Conservation (phyloP, 2,329 filamentous ascomycete species). For the Sphaerulina vaccinii region DNA sequence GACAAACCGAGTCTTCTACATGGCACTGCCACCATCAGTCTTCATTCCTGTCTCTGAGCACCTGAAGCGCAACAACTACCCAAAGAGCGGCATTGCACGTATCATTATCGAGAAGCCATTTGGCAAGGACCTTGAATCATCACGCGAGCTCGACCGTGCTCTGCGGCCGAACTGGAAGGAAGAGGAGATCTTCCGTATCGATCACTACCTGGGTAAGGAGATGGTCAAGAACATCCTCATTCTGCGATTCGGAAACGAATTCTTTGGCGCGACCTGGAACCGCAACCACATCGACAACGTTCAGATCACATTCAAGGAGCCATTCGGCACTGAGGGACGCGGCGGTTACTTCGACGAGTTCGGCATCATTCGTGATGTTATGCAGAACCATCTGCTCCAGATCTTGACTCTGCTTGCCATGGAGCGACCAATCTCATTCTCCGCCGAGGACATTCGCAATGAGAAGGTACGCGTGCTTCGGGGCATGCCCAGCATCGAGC, state of each 20-base stretch:
- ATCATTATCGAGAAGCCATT: slow-evolving; percentile 99
- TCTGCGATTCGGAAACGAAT: slow-evolving; percentile 95
- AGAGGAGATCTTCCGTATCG: slow-evolving; percentile 97
- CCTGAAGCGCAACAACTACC: slow-evolving; percentile 96
- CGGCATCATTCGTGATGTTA: slow-evolving; percentile 97
- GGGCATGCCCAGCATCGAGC: slow-evolving; percentile 89
- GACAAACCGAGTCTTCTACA: slow-evolving; percentile 95
- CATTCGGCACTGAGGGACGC: slow-evolving; percentile 95
- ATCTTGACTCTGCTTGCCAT: slow-evolving; percentile 94
- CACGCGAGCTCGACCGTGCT: slow-evolving; percentile 89
- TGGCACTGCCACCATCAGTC: slow-evolving; percentile 95
- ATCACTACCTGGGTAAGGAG: slow-evolving; percentile 99
- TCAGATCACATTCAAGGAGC: slow-evolving; percentile 99
- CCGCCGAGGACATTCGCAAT: slow-evolving; percentile 94
- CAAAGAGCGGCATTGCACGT: slow-evolving; percentile 81
- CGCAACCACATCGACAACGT: slow-evolving; percentile 99
- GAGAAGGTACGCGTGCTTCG: slow-evolving; percentile 97
- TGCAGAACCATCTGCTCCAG: slow-evolving; percentile 99
- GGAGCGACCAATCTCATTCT: slow-evolving; percentile 98
- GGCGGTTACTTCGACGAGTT: slow-evolving; percentile 99
- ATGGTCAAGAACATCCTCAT: slow-evolving; percentile 99
- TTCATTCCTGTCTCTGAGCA: slow-evolving; percentile 98
- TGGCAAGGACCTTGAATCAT: slow-evolving; percentile 93
- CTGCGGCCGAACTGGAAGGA: slow-evolving; percentile 98
- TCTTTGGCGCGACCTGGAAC: slow-evolving; percentile 98